Evolutionary conservation across 495 filamentous ascomycete species (phyloP).

Genomic region (Lichenothelia convexa): DNA sequence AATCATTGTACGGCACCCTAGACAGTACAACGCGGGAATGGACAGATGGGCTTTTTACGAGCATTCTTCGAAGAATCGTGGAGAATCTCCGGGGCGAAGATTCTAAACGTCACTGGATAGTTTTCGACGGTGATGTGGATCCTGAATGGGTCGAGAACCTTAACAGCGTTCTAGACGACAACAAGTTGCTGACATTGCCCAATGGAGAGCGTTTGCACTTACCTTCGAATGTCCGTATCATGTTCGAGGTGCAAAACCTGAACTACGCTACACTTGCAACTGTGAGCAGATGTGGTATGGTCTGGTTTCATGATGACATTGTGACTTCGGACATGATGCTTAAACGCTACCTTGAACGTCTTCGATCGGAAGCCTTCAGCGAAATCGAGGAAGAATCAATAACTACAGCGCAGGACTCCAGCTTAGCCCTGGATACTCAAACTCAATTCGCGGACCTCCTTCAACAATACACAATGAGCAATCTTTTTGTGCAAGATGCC

Average conservation of each 20-base stretch:
- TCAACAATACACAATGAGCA: slow-evolving; percentile 50
- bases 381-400: slow-evolving; percentile 83
- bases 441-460: slow-evolving; percentile 59
- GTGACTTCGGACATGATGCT: slow-evolving; percentile 88
- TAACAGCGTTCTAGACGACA: slow-evolving; percentile 98
- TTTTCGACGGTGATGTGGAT: slow-evolving; percentile 97
- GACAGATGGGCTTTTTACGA: slow-evolving; percentile 96
- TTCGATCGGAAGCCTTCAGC: slow-evolving; percentile 68
- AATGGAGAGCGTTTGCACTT: slow-evolving; percentile 95
- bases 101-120: slow-evolving; percentile 93
- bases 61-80: slow-evolving; percentile 93
- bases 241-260: slow-evolving; percentile 98
- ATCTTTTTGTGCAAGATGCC: slow-evolving; percentile 60
- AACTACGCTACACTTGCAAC: slow-evolving; percentile 96
- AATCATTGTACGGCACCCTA: slow-evolving; percentile 82
- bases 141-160: slow-evolving; percentile 99
- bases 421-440: slow-evolving; percentile 59
- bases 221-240: slow-evolving; percentile 87
- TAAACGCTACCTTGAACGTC: slow-evolving; percentile 66
- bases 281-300: slow-evolving; percentile 98
- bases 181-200: slow-evolving; percentile 87
- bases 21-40: slow-evolving; percentile 95
- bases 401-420: slow-evolving; percentile 59
- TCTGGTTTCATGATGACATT: slow-evolving; percentile 98
- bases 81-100: slow-evolving; percentile 97